Conservation (phyloP, 2,329 filamentous ascomycete genomes). For the Botryotinia narcissicola region DNA sequence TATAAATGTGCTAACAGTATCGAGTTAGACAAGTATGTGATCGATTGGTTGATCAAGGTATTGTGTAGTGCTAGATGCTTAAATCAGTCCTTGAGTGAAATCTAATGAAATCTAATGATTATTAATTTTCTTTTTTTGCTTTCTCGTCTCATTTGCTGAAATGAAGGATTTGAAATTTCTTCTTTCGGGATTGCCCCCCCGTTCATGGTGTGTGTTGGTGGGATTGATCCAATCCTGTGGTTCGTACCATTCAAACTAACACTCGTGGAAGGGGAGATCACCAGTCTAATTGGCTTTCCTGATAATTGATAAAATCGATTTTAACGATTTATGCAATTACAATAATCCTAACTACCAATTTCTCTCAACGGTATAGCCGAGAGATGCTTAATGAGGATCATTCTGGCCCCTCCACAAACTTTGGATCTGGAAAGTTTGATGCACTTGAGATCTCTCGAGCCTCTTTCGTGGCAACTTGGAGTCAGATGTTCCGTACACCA, state of each 20-base stretch:
- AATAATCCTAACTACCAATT: not conserved
- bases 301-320: not conserved
- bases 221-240: not conserved
- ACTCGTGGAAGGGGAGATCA: not conserved
- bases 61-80: not conserved
- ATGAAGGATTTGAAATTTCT: not conserved
- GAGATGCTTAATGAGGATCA: not conserved
- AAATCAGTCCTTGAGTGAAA: not conserved
- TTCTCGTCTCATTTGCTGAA: not conserved
- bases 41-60: not conserved
- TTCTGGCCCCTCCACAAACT: not conserved
- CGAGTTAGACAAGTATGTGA: not conserved
- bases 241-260: not conserved
- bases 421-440: not conserved
- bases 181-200: not conserved
- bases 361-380: not conserved
- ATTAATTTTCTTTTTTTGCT: not conserved
- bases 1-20: not conserved
- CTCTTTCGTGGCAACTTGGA: not conserved
- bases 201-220: not conserved
- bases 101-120: not conserved
- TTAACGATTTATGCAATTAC: not conserved
- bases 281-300: not conserved
- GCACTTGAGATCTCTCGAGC: slow-evolving; percentile 2
- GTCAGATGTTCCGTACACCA: not conserved